These are phyloP conservation scores for Diophrys appendiculata DNA, from an alignment of 73 alveolate species.

Conservation along the genomic window DNA sequence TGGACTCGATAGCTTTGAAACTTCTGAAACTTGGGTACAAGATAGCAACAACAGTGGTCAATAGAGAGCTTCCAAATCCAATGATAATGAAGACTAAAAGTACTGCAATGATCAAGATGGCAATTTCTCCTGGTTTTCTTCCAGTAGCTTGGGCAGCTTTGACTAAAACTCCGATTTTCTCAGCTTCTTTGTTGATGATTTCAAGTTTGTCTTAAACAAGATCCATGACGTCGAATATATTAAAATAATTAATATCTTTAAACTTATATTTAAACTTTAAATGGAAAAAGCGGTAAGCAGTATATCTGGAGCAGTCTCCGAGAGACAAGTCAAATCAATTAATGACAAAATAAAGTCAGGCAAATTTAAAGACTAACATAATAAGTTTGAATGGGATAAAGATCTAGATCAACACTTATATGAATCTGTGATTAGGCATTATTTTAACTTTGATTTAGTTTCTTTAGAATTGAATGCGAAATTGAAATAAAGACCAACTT, in stretches of 20 bases:
- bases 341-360: conserved; percentile 1
- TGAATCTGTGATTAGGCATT: conserved; percentile 45
- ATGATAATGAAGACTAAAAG: conserved; percentile 10
- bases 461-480: conserved; percentile 53
- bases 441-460: conserved; percentile 60
- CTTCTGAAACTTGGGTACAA: conserved; percentile 65
- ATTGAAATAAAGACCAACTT: conserved; percentile 3
- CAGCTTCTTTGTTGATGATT: conserved; percentile 28
- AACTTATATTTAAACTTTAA: neutral
- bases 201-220: conserved; percentile 26
- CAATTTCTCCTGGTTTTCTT: conserved; percentile 24
- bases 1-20: conserved; percentile 69
- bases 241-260: neutral
- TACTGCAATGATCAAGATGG: conserved; percentile 21
- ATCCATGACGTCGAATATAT: conserved; percentile 25
- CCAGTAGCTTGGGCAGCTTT: conserved; percentile 25
- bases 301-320: conserved; percentile 7
- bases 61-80: conserved; percentile 2
- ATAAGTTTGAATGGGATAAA: conserved; percentile 43
- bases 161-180: conserved; percentile 32
- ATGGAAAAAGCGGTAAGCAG: conserved; percentile 1
- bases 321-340: neutral
- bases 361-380: conserved; percentile 19
- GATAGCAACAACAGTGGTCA: conserved; percentile 52
- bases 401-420: conserved; percentile 37